Conservation (phyloP, 2,329 filamentous ascomycete species). For the Pezicula carpinea region DNA sequence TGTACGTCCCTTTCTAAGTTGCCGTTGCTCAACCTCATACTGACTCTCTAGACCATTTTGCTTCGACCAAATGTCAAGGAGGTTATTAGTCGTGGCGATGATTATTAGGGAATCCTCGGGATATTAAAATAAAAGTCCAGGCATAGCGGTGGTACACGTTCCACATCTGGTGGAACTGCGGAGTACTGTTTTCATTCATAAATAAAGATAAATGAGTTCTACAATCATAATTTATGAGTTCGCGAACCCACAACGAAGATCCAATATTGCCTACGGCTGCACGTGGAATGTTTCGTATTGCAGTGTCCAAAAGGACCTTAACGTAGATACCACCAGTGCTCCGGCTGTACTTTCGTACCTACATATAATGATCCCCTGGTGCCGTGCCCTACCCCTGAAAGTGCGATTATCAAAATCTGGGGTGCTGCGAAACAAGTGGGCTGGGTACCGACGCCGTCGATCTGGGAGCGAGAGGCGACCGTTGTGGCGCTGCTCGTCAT, state of each 20-base stretch:
- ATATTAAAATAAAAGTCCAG: background rate
- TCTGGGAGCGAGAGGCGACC: background rate
- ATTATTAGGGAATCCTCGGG: slow-evolving; percentile 54
- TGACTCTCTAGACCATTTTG: slow-evolving; percentile 61
- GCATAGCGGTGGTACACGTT: too few relatives aligned
- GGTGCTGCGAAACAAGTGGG: background rate
- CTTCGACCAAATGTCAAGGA: slow-evolving; percentile 80
- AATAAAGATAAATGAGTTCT: too few relatives aligned
- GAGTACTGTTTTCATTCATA: too few relatives aligned
- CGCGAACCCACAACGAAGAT: too few relatives aligned
- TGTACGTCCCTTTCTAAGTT: slow-evolving; percentile 41
- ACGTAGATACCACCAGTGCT: too few relatives aligned
- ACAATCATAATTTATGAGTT: too few relatives aligned
- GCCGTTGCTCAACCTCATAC: slow-evolving; percentile 1
- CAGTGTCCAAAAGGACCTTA: too few relatives aligned
- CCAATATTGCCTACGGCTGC: too few relatives aligned
- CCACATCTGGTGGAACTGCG: too few relatives aligned
- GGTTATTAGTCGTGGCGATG: slow-evolving; percentile 79
- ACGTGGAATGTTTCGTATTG: too few relatives aligned
- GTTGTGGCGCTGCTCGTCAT: background rate
- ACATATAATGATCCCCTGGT: too few relatives aligned
- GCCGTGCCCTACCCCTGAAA: background rate
- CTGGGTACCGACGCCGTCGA: background rate
- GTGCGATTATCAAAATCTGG: background rate
- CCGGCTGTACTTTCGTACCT: too few relatives aligned